Conservation (phyloP, 2,329 filamentous ascomycete species). For the Trichoderma citrinoviride region DNA sequence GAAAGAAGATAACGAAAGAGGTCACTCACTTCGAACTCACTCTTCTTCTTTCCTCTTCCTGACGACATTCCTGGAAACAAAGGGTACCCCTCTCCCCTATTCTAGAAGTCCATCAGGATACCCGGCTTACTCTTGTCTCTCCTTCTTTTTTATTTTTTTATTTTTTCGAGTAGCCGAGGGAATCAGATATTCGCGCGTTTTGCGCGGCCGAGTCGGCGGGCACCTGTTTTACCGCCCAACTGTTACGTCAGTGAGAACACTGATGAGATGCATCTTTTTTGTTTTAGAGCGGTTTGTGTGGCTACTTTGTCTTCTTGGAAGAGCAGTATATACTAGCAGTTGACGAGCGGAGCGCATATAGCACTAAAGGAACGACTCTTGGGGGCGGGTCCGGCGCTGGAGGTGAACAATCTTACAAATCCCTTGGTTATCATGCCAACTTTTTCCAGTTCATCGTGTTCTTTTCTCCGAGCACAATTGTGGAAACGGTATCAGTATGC, state of each 20-base stretch:
- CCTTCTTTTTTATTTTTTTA: not conserved
- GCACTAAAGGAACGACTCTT: not conserved
- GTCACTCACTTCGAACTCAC: not conserved
- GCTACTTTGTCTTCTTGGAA: not conserved
- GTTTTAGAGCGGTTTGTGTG: not conserved
- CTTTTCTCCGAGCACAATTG: not conserved
- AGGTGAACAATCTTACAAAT: not conserved
- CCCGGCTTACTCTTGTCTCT: not conserved
- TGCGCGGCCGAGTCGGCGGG: not conserved
- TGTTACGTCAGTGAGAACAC: not conserved
- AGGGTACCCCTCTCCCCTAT: not conserved
- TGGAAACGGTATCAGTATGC: not conserved
- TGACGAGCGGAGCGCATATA: conserved; percentile 14
- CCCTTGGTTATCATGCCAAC: not conserved
- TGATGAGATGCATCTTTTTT: not conserved
- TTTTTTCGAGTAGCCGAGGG: not conserved
- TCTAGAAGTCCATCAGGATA: not conserved
- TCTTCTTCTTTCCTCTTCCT: not conserved
- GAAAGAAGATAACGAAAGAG: not conserved
- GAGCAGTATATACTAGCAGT: conserved; percentile 16
- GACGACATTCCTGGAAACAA: not conserved
- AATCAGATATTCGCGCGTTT: not conserved
- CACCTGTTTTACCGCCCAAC: not conserved
- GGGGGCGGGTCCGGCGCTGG: conserved; percentile 8
- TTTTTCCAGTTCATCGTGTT: not conserved